Conservation (phyloP, 805 yeast genomes). For the Candida cerambycidarum region DNA sequence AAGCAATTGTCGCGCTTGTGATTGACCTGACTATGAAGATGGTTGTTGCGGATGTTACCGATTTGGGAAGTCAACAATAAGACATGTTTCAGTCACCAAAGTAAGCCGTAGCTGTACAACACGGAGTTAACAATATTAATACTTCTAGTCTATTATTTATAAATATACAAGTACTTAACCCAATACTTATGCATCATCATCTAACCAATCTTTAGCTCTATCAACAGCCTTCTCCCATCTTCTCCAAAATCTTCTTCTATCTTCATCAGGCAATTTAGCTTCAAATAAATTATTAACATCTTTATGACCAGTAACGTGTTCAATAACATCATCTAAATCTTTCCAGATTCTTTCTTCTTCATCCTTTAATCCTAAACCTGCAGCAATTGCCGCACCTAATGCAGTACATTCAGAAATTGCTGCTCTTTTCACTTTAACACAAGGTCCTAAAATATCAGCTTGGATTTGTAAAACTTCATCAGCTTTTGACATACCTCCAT, state of each 20-base stretch:
- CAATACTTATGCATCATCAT: slow-evolving; percentile 24
- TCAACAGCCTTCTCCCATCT: slow-evolving; percentile 86
- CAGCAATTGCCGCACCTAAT: slow-evolving; percentile 94
- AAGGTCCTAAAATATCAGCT: slow-evolving; percentile 86
- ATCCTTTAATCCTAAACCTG: slow-evolving; percentile 64
- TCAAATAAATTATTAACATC: slow-evolving; percentile 29
- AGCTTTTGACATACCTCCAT: slow-evolving; percentile 94
- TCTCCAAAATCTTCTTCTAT: slow-evolving; percentile 62
- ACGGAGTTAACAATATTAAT: too few relatives aligned
- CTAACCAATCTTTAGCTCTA: slow-evolving; percentile 80
- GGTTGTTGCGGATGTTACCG: slow-evolving; percentile 2
- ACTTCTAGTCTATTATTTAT: neutral
- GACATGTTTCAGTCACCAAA: too few relatives aligned
- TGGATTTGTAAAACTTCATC: slow-evolving; percentile 92
- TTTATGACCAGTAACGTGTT: slow-evolving; percentile 31
- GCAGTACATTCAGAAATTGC: slow-evolving; percentile 89
- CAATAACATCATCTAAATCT: slow-evolving; percentile 65
- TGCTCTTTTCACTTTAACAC: slow-evolving; percentile 78
- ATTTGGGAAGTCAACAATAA: slow-evolving; percentile 3
- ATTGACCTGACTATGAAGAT: slow-evolving; percentile 1
- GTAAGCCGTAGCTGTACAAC: too few relatives aligned
- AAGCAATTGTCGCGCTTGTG: slow-evolving; percentile 11
- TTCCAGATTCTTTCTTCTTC: slow-evolving; percentile 66
- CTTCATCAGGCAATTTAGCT: slow-evolving; percentile 52
- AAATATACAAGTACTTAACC: neutral